Evolutionary conservation across 129 eudicot species (phyloP).

Genomic region (Dittrichia graveolens): DNA sequence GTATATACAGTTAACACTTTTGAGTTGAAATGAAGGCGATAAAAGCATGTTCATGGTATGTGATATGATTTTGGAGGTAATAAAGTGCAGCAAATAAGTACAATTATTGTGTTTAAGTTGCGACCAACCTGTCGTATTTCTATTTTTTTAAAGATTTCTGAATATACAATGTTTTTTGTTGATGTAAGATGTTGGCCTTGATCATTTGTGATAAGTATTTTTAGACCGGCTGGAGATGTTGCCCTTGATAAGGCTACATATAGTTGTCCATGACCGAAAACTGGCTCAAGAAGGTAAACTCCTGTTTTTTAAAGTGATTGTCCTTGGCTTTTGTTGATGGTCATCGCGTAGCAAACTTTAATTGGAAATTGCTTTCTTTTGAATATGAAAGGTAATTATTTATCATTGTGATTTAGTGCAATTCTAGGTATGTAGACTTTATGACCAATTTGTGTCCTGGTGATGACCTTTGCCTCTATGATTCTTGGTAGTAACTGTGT

Average conservation of each 20-base stretch:
- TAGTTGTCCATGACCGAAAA: background rate
- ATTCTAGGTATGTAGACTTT: background rate
- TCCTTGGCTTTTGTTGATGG: background rate
- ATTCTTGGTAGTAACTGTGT: background rate
- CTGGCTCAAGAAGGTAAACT: background rate
- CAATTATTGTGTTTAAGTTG: no score
- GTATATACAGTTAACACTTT: no score
- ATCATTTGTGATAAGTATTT: no score
- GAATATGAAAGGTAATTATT: constrained; percentile 4
- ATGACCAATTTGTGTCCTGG: background rate
- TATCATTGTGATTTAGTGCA: background rate
- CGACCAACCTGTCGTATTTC: no score
- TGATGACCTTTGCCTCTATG: background rate
- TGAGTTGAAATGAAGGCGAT: no score
- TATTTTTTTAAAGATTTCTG: no score
- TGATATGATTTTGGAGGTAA: no score
- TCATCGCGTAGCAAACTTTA: constrained; percentile 20
- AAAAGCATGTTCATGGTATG: no score
- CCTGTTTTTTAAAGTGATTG: constrained; percentile 8
- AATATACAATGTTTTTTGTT: no score
- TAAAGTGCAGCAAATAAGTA: no score
- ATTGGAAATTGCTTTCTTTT: constrained; percentile 19
- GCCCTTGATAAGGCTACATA: constrained; percentile 2
- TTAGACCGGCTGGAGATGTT: background rate
- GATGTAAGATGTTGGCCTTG: no score